Evolutionary conservation across 2,329 filamentous ascomycete genomes (phyloP), one percentile per base, ranked within the genome.

Genomic region (Arthrobotrys megalospora): DNA sequence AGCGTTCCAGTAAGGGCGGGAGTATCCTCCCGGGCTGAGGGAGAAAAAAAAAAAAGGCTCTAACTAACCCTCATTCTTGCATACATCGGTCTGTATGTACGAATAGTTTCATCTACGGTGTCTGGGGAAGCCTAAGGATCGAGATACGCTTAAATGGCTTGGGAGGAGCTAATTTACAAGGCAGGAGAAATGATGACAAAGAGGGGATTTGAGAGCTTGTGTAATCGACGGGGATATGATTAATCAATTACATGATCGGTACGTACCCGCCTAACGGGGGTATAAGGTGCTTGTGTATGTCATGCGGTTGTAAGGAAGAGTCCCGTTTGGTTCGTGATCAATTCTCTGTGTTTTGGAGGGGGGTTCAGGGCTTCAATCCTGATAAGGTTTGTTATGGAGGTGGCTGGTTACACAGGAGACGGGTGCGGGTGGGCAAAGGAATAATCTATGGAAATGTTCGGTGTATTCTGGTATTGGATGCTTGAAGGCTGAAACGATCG

Each of bases 351-450:
- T 11, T 58, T 53, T 53, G 24, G 50, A 12, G 12, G n/a, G 41
- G 4, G 43, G 8, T 41, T 6, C 38, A 7, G 52, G 16, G 14
- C 16, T 41, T 12, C n/a, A 60, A 58, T 28, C 55, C 55, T 64
- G 24, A 45, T 68, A 70, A 60, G 53, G 67, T 45, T 68, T 58
- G n/a, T 43, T 69, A 64, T 43, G 41, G 50, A 36, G 69, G 69
- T 65, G 69, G 69, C 69, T 73, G 69, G 69, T 73, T 65, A 73
- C 69, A 73, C 69, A 73, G 69, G 69, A 66, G 60, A 50, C 60
- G 69, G 48, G 21, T 65, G 41, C 36, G 24, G 41, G 58, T 28
- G 19, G 28, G 58, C 8, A 11, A 63, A 36, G 5, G 36, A 62
- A 45, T 52, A 14, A 47, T n/a, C 6, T 55, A 8, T 55, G 50